phyloP scores from a whole-genome alignment of 257 asterid genomes.

The Solanum dulcamara region DNA sequence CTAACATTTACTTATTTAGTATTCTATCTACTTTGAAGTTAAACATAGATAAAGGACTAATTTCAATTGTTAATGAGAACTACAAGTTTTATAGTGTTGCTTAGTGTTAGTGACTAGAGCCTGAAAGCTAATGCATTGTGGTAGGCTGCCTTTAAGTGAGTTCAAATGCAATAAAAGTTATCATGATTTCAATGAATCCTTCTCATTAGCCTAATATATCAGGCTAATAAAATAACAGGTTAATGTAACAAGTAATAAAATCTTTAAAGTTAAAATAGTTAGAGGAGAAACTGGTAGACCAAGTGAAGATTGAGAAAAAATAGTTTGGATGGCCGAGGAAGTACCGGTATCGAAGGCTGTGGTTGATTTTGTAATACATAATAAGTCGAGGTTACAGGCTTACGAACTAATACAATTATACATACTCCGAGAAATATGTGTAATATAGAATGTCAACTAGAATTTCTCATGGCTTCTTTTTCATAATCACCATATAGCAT shows the following conservation, averaged over 20 bases:
- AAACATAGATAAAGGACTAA: not conserved
- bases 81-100: too few species aligned
- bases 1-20: not conserved
- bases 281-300: not conserved
- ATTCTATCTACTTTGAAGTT: not conserved
- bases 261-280: not conserved
- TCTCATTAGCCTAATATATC: not conserved
- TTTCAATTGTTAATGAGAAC: too few species aligned
- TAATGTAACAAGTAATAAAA: not conserved
- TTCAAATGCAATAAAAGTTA: too few species aligned
- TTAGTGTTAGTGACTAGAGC: too few species aligned
- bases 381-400: not conserved
- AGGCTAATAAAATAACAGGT: not conserved
- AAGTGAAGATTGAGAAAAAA: not conserved
- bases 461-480: too few species aligned
- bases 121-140: too few species aligned
- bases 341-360: too few species aligned
- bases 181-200: not conserved
- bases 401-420: too few species aligned
- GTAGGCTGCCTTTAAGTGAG: too few species aligned
- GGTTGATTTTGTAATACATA: not conserved
- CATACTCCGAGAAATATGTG: not conserved
- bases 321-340: too few species aligned
- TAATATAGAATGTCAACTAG: too few species aligned
- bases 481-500: not conserved